Conservation (phyloP, 805 yeast genomes). For the Crinitomyces ghanaensis region DNA sequence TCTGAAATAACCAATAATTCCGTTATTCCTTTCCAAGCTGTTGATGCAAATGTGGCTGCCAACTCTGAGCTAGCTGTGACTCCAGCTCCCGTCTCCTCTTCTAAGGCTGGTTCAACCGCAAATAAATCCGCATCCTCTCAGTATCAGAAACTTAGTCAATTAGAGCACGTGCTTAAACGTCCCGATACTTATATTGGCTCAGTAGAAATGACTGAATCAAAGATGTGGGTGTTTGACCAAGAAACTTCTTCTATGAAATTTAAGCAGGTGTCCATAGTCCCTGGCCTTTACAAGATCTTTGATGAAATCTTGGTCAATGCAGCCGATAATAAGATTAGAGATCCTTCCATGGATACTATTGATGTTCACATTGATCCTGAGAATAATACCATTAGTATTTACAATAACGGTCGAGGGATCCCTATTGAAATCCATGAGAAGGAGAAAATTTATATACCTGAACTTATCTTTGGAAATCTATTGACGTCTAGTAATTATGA, state of each 20-base stretch:
- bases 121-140: slow-evolving; percentile 43
- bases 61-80: not conserved
- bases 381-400: slow-evolving; percentile 61
- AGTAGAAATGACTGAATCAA: slow-evolving; percentile 65
- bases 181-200: slow-evolving; percentile 98
- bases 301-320: slow-evolving; percentile 97
- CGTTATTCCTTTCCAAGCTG: not conserved
- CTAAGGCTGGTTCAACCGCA: slow-evolving; percentile 3
- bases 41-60: not conserved
- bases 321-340: slow-evolving; percentile 96
- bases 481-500: slow-evolving; percentile 93
- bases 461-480: slow-evolving; percentile 88
- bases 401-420: slow-evolving; percentile 91
- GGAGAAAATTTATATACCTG: slow-evolving; percentile 90
- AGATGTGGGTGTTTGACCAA: slow-evolving; percentile 78
- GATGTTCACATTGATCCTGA: slow-evolving; percentile 75
- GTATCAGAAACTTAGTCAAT: slow-evolving; percentile 87
- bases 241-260: slow-evolving; percentile 45
- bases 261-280: slow-evolving; percentile 64
- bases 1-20: slow-evolving; percentile 2
- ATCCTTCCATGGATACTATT: slow-evolving; percentile 76
- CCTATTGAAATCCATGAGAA: slow-evolving; percentile 87
- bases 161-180: slow-evolving; percentile 91
- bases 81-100: not conserved
- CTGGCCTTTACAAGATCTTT: slow-evolving; percentile 91